Base-by-base conservation (phyloP, 1,139 yeast genomes). In the Saccharomyces hybrid region DNA sequence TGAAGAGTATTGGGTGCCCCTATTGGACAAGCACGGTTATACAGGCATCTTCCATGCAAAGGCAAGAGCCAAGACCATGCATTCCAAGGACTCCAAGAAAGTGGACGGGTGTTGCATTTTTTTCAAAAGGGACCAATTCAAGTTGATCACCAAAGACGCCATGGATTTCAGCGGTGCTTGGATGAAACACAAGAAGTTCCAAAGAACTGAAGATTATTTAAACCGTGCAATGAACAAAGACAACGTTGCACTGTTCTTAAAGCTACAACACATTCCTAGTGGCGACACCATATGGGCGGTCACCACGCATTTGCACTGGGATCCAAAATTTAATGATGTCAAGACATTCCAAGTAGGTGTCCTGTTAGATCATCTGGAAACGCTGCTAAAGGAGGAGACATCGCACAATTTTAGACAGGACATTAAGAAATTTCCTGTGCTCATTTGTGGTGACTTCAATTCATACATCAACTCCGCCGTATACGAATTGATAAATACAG, bases 41-140 rank as follows among this genome's bases (percentile, higher is more conserved):
- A 80, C 82, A 61, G 93, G 96, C 28, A 73, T 82, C 34, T 90
- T 88, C 73, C 88, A 84, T 72, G 87, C 87, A 56, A 95, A 95
- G 72, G 87, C 96, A 7, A 81, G 99, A 67, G 90, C 97, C 5
- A 88, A 89, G 72, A 89, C 97, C 13, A 89, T 90, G 97, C 78
- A 79, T 60, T 91, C 86, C 61, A 75, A 75, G 54, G 96, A 88
- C 61, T 83, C 95, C 28, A 87, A 86, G 70, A 87, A 87, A 66
- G 99, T 95, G 50, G 99, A 95, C 72, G 99, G 99, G 16, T 93
- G 99, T 78, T 97, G 97, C 25, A 83, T 91, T 1, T 93, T 93
- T 69, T 95, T 79, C 76, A 86, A 82, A 65, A 75, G 81, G 42
- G 73, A 77, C 54, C 83, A 85, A 68, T 89, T 93, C 71, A 80